These are phyloP conservation scores for Mediolabrus comicus DNA, from an alignment of 108 stramenopile species.

Conservation along the genomic window DNA sequence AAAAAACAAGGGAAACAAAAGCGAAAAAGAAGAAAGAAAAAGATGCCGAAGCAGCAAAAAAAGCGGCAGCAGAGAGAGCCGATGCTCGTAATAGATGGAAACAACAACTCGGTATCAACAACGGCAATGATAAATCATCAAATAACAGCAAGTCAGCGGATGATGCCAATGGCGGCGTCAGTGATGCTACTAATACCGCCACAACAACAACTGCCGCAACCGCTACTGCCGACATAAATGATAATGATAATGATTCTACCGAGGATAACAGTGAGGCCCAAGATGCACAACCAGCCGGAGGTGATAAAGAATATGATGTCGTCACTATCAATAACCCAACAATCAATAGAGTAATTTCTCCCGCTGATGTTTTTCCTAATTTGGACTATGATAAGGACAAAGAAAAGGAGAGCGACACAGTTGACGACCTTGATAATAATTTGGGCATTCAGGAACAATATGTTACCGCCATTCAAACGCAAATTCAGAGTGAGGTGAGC, in stretches of 20 bases:
- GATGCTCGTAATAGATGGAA: no score
- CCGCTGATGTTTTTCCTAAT: background rate
- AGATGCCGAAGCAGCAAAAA: background rate
- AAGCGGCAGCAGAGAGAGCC: no score
- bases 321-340: background rate
- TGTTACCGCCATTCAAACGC: slow-evolving; percentile 4
- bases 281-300: background rate
- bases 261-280: background rate
- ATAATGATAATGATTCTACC: background rate
- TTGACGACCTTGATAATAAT: background rate
- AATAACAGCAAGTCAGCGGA: background rate
- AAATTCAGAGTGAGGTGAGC: slow-evolving; percentile 5
- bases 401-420: background rate
- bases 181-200: background rate
- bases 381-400: slow-evolving; percentile 6
- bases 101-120: no score
- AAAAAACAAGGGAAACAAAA: no score
- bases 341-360: background rate
- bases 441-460: slow-evolving; percentile 1
- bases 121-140: no score
- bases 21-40: background rate
- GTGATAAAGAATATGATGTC: background rate
- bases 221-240: background rate
- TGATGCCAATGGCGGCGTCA: background rate
- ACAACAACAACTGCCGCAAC: background rate